A percentile compares a stretch with the other conserved stretches of the same genome.
These are phyloP conservation scores for Nigrospora oryzae DNA, from an alignment of 2,329 filamentous ascomycete species.

Conservation along the genomic window DNA sequence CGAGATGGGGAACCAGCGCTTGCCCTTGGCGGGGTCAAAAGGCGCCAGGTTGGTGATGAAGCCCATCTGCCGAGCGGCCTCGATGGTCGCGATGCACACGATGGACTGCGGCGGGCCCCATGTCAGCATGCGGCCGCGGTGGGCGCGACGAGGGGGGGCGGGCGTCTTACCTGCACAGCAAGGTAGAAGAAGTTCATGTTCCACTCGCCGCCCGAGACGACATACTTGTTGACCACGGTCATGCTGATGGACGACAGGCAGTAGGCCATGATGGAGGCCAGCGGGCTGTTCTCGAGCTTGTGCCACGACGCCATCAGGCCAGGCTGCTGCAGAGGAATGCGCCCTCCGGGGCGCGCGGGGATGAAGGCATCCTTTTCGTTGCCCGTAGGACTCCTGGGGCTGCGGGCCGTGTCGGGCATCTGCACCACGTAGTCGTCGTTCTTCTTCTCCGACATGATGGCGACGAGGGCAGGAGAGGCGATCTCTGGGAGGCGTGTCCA, in stretches of 20 bases:
- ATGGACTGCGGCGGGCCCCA: conserved; percentile 52
- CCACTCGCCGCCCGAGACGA: conserved; percentile 82
- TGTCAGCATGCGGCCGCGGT: conserved; percentile 7
- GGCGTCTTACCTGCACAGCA: conserved; percentile 70
- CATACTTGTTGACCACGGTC: conserved; percentile 99
- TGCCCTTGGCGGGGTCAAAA: conserved; percentile 83
- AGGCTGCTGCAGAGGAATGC: conserved; percentile 10
- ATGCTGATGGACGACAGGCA: conserved; percentile 96
- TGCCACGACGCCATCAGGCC: conserved; percentile 26
- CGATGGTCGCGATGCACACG: conserved; percentile 80
- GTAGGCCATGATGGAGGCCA: conserved; percentile 78
- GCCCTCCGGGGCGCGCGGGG: conserved; percentile 2
- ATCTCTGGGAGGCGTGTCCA: no score
- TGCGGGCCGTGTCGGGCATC: conserved; percentile 48
- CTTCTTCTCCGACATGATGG: conserved; percentile 78
- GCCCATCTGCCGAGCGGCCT: conserved; percentile 70
- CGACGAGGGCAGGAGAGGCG: conserved; percentile 1
- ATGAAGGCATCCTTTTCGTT: conserved; percentile 45
- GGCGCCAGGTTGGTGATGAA: conserved; percentile 74
- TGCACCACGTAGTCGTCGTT: conserved; percentile 72
- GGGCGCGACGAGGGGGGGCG: background rate
- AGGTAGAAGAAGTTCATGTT: conserved; percentile 97
- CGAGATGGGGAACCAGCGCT: conserved; percentile 96
- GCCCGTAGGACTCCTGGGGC: conserved; percentile 34
- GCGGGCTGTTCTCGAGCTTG: conserved; percentile 64